Conservation (phyloP, 75 land plant species). For the Picea sitchensis region DNA sequence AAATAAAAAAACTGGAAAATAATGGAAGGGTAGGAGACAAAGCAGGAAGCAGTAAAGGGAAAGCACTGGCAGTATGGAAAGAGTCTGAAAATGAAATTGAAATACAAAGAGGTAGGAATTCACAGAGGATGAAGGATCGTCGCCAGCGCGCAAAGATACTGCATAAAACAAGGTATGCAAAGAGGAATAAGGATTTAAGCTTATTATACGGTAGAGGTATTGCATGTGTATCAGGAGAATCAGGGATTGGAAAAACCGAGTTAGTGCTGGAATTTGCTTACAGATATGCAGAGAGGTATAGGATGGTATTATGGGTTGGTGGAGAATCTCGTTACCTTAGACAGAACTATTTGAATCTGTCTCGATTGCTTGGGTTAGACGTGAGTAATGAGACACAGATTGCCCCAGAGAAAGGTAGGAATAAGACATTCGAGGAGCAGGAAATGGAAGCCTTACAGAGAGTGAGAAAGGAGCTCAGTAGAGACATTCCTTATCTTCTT, state of each 20-base stretch:
- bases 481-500: constrained; percentile 81
- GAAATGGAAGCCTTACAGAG: constrained; percentile 72
- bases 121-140: constrained; percentile 16
- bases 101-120: constrained; percentile 40
- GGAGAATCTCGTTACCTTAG: constrained; percentile 82
- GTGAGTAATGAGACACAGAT: constrained; percentile 48
- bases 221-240: constrained; percentile 74
- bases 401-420: constrained; percentile 37
- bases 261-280: constrained; percentile 82
- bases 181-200: constrained; percentile 27
- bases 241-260: constrained; percentile 96
- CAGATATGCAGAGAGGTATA: constrained; percentile 70
- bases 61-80: constrained; percentile 59
- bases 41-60: constrained; percentile 35
- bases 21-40: background rate
- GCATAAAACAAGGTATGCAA: constrained; percentile 19
- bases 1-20: background rate
- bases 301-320: constrained; percentile 90
- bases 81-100: constrained; percentile 69
- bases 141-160: constrained; percentile 6
- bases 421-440: constrained; percentile 75
- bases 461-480: constrained; percentile 64
- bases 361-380: constrained; percentile 63
- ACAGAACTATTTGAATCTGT: constrained; percentile 74
- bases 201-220: constrained; percentile 58